A percentile compares a stretch with the other conserved stretches of the same genome.
Conservation (phyloP, 257 asterid species). For the Coffea canephora region DNA sequence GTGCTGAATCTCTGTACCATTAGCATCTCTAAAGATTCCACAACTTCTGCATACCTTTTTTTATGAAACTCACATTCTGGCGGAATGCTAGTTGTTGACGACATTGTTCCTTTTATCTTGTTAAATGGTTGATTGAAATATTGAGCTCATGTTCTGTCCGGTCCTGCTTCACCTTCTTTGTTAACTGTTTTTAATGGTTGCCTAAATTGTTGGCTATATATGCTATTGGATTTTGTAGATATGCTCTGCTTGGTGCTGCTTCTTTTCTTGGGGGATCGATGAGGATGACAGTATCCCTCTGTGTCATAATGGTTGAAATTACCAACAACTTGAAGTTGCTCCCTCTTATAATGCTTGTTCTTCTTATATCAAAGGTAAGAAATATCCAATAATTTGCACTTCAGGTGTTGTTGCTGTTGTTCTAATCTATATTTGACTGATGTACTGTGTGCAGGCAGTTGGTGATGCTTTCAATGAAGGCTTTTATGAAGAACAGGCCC, state of each 20-base stretch:
- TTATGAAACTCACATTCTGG: not conserved
- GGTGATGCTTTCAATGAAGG: constrained; percentile 99
- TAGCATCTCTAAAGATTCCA: not conserved
- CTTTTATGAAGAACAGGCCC: constrained; percentile 94
- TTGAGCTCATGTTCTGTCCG: not conserved
- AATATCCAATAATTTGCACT: not conserved
- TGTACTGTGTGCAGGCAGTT: constrained; percentile 63
- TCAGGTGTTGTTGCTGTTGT: not conserved
- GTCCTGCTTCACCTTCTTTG: not conserved
- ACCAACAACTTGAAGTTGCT: constrained; percentile 87
- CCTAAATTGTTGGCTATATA: not conserved
- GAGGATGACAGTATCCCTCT: constrained; percentile 98
- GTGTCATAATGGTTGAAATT: constrained; percentile 98
- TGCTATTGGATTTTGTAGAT: constrained; percentile 47
- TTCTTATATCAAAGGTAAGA: constrained; percentile 88
- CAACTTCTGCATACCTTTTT: not conserved
- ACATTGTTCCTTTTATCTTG: not conserved
- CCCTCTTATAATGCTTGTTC: constrained; percentile 98
- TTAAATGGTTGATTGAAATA: not conserved
- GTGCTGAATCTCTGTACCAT: not conserved
- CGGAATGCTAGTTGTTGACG: not conserved
- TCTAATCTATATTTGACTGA: constrained; percentile 9
- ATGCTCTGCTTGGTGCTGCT: constrained; percentile 98
- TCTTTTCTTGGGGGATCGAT: constrained; percentile 99
- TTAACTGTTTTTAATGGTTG: not conserved